Evolutionary conservation across 805 yeast genomes (phyloP).

Genomic region (Millerozyma acaciae): DNA sequence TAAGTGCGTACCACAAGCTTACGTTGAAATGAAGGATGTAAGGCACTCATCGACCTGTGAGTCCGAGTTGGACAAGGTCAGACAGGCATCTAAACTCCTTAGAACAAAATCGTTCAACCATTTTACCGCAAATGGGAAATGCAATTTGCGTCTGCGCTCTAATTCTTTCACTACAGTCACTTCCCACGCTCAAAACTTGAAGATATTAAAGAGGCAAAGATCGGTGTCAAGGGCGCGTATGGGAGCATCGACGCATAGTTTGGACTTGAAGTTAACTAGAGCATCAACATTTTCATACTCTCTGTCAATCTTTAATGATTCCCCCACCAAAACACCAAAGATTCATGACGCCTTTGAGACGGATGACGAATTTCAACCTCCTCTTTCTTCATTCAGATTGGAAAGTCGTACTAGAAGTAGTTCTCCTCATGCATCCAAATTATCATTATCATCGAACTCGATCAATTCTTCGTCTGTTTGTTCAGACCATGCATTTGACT

Average conservation of each 20-base stretch:
- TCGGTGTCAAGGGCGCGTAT: constrained; percentile 12
- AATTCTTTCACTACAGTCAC: constrained; percentile 28
- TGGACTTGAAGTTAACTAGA: constrained; percentile 14
- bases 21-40: constrained; percentile 73
- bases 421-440: constrained; percentile 14
- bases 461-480: constrained; percentile 30
- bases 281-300: constrained; percentile 26
- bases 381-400: constrained; percentile 20
- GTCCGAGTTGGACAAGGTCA: constrained; percentile 42
- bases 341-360: constrained; percentile 1
- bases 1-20: constrained; percentile 71
- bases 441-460: constrained; percentile 21
- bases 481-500: constrained; percentile 21
- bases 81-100: constrained; percentile 39
- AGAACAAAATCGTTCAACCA: constrained; percentile 36
- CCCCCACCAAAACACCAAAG: constrained; percentile 6
- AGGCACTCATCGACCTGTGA: constrained; percentile 39
- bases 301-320: constrained; percentile 15
- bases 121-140: constrained; percentile 7
- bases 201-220: constrained; percentile 31
- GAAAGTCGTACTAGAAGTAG: constrained; percentile 13
- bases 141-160: constrained; percentile 19
- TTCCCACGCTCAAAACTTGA: constrained; percentile 22
- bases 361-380: constrained; percentile 26
- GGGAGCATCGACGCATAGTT: constrained; percentile 4